phyloP scores from a whole-genome alignment of 2,329 filamentous ascomycete genomes.

The Xylaria sp. region DNA sequence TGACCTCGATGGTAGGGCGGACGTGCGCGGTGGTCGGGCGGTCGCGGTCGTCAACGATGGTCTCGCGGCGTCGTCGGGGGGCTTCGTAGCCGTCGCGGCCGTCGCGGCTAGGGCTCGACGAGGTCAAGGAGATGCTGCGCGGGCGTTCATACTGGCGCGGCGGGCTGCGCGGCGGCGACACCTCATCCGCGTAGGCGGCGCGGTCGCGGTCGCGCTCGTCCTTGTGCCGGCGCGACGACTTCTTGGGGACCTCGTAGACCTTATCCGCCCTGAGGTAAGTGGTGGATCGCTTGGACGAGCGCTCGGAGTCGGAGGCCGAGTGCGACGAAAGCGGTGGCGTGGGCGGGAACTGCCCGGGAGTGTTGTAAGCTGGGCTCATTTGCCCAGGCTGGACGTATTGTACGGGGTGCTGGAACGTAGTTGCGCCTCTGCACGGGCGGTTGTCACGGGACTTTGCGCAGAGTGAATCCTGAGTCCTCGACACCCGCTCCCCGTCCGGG shows the following conservation, averaged over 20 bases:
- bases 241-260: constrained; percentile 38
- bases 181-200: constrained; percentile 48
- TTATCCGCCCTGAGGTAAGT: constrained; percentile 44
- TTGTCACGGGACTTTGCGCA: constrained; percentile 46
- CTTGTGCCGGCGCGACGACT: constrained; percentile 35
- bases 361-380: constrained; percentile 34
- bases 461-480: constrained; percentile 39
- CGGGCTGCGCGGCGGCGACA: constrained; percentile 50
- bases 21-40: constrained; percentile 31
- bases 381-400: constrained; percentile 33
- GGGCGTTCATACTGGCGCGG: constrained; percentile 46
- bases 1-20: constrained; percentile 40
- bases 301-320: constrained; percentile 37
- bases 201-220: constrained; percentile 46
- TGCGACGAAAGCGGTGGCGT: constrained; percentile 42
- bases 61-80: constrained; percentile 28
- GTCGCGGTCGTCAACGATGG: constrained; percentile 23
- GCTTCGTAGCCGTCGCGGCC: constrained; percentile 10
- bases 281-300: constrained; percentile 37
- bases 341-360: constrained; percentile 43
- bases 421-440: constrained; percentile 46
- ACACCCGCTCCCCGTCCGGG: constrained; percentile 47
- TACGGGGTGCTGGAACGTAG: constrained; percentile 45
- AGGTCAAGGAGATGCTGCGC: constrained; percentile 46
- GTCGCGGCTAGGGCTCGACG: constrained; percentile 41